These are phyloP conservation scores for Leccinum subrobustum DNA, from an alignment of 1,284 basidiomycete genomes.

Conservation along the genomic window DNA sequence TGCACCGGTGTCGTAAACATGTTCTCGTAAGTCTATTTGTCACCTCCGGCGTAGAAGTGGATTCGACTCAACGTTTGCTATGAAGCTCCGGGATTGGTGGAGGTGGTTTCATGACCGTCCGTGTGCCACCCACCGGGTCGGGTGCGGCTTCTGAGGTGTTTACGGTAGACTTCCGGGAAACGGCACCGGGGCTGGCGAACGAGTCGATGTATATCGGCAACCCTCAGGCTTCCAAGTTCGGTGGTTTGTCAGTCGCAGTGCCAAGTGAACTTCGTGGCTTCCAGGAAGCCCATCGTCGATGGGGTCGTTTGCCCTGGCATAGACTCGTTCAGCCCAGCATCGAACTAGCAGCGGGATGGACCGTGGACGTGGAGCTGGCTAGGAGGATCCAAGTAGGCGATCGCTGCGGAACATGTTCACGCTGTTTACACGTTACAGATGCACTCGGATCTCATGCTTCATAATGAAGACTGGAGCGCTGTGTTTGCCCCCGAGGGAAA, in stretches of 20 bases:
- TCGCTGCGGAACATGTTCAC: slow-evolving; percentile 2
- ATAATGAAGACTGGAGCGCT: slow-evolving; percentile 73
- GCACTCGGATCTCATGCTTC: slow-evolving; percentile 65
- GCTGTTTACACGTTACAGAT: slow-evolving; percentile 35
- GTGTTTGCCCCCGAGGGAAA: slow-evolving; percentile 81
- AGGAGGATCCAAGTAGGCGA: slow-evolving; percentile 64
- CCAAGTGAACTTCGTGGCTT: slow-evolving; percentile 88
- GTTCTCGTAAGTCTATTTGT: slow-evolving; percentile 64
- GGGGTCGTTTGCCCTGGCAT: slow-evolving; percentile 79
- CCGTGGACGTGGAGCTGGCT: slow-evolving; percentile 72
- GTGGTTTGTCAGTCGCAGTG: slow-evolving; percentile 81
- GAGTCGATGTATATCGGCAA: slow-evolving; percentile 70
- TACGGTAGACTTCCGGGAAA: slow-evolving; percentile 88
- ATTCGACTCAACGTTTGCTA: slow-evolving; percentile 1
- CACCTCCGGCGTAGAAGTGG: not conserved
- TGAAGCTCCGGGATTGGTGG: slow-evolving; percentile 83
- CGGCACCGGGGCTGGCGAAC: slow-evolving; percentile 71
- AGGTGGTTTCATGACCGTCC: slow-evolving; percentile 89
- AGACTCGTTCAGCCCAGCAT: slow-evolving; percentile 75
- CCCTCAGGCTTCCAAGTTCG: slow-evolving; percentile 55
- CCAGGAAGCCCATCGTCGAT: slow-evolving; percentile 75
- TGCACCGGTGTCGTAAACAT: slow-evolving; percentile 88
- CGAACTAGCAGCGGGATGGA: slow-evolving; percentile 75
- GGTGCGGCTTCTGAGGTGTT: slow-evolving; percentile 58
- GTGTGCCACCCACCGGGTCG: slow-evolving; percentile 57